phyloP scores from a whole-genome alignment of 176 grass and related monocot genomes.

The Carex pumila region DNA sequence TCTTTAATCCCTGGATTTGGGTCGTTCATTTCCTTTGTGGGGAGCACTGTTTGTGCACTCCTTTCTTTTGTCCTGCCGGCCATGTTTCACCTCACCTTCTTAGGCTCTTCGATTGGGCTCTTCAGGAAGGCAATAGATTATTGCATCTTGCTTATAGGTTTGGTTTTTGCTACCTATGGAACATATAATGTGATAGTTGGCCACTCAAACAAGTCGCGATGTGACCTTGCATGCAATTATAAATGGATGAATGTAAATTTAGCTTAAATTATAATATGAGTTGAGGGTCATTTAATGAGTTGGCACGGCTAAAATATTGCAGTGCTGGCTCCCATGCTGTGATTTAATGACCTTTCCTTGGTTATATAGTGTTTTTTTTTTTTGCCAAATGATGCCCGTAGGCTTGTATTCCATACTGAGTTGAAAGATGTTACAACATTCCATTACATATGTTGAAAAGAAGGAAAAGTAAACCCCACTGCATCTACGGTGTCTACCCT shows the following conservation, averaged over 20 bases:
- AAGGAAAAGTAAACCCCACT: no score
- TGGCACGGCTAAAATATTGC: no score
- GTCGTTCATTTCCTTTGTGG: constrained; percentile 71
- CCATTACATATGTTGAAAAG: no score
- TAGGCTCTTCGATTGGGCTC: constrained; percentile 41
- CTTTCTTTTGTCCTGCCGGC: constrained; percentile 82
- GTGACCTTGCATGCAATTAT: not conserved
- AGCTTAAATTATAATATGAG: not conserved
- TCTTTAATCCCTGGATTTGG: constrained; percentile 73
- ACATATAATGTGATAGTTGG: constrained; percentile 23
- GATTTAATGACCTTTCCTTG: no score
- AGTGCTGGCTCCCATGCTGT: no score
- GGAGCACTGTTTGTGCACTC: constrained; percentile 67
- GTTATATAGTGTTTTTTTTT: no score
- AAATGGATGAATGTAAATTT: not conserved
- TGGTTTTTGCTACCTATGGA: constrained; percentile 53
- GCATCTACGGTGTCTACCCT: no score
- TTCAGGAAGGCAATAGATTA: constrained; percentile 47
- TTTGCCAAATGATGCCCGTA: no score
- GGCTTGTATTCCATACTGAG: no score
- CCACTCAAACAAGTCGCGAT: not conserved
- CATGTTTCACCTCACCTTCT: constrained; percentile 54
- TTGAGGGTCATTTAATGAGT: not conserved
- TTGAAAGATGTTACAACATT: no score
- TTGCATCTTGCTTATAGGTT: constrained; percentile 46